These are phyloP conservation scores for Hyaloperonospora brassicae DNA, from an alignment of 352 stramenopile genomes.

Conservation along the genomic window DNA sequence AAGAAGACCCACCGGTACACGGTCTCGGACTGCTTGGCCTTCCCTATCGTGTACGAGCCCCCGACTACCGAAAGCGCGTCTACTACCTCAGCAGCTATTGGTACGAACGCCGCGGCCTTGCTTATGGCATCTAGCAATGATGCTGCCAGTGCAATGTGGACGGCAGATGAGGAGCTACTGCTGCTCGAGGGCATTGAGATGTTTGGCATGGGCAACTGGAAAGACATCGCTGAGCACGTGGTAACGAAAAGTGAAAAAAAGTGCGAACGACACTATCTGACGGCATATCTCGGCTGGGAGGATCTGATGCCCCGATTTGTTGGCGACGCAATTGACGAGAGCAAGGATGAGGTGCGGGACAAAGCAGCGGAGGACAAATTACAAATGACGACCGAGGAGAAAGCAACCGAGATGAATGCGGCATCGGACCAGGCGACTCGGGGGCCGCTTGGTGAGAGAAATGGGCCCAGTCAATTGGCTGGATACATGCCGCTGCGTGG, in stretches of 20 bases:
- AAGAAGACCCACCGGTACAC: slow-evolving; percentile 77
- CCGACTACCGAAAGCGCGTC: slow-evolving; percentile 5
- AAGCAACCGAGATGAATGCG: slow-evolving; percentile 16
- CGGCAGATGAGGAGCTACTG: slow-evolving; percentile 91
- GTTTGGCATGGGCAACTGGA: slow-evolving; percentile 96
- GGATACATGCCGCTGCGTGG: slow-evolving; percentile 95
- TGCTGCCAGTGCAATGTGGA: slow-evolving; percentile 63
- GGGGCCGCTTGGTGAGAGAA: slow-evolving; percentile 17
- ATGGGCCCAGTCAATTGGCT: slow-evolving; percentile 34
- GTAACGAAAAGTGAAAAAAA: slow-evolving; percentile 81
- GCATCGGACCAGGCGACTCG: slow-evolving; percentile 13
- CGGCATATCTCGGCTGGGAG: slow-evolving; percentile 53
- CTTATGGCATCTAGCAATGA: slow-evolving; percentile 2
- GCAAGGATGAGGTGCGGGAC: slow-evolving; percentile 12
- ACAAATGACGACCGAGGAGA: slow-evolving; percentile 26
- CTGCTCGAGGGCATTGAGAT: slow-evolving; percentile 94
- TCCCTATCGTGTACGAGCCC: slow-evolving; percentile 57
- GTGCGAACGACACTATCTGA: slow-evolving; percentile 86
- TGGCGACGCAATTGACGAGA: slow-evolving; percentile 32
- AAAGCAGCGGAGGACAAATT: slow-evolving; percentile 1
- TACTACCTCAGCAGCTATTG: slow-evolving; percentile 9
- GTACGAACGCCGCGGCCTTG: slow-evolving; percentile 19
- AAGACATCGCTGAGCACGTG: slow-evolving; percentile 85
- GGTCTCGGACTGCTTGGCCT: slow-evolving; percentile 78
- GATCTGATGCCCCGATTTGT: slow-evolving; percentile 64